These are phyloP conservation scores for Fusarium circinatum DNA, from an alignment of 2,329 filamentous ascomycete species.

Conservation along the genomic window DNA sequence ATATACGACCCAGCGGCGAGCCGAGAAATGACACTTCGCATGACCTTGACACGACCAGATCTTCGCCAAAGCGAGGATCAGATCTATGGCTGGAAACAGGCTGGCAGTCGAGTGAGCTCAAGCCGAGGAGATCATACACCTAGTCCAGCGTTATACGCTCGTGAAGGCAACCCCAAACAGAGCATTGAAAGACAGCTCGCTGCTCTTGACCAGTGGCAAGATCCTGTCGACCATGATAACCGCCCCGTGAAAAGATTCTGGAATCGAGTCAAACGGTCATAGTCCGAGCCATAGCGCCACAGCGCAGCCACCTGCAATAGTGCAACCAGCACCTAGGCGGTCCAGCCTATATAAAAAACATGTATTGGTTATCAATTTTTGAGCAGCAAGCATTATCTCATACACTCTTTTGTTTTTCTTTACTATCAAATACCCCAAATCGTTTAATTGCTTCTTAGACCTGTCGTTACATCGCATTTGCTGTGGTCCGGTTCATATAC, in stretches of 20 bases:
- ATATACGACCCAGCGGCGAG: conserved; percentile 66
- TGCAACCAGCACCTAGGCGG: neutral
- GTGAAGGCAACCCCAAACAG: conserved; percentile 57
- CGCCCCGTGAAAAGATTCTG: conserved; percentile 71
- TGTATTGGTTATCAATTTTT: neutral
- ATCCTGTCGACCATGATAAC: conserved; percentile 52
- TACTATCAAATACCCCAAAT: conserved; percentile 38
- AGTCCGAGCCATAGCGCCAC: neutral
- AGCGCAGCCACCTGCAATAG: neutral
- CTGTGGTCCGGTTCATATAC: conserved; percentile 2
- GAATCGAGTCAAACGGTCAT: conserved; percentile 66
- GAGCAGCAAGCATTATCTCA: conserved; percentile 8
- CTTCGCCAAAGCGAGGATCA: conserved; percentile 79
- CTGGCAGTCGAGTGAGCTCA: conserved; percentile 56
- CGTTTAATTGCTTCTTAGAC: conserved; percentile 34
- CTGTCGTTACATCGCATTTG: conserved; percentile 4
- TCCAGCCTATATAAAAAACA: neutral
- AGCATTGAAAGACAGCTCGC: conserved; percentile 65
- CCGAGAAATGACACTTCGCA: conserved; percentile 92
- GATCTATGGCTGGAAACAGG: conserved; percentile 74
- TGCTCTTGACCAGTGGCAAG: conserved; percentile 62
- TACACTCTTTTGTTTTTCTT: conserved; percentile 16
- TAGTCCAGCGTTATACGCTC: conserved; percentile 38
- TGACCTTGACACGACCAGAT: conserved; percentile 93
- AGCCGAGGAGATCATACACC: conserved; percentile 47